Evolutionary conservation across 2,329 filamentous ascomycete genomes (phyloP).

Genomic region (Trichoderma polysporum): DNA sequence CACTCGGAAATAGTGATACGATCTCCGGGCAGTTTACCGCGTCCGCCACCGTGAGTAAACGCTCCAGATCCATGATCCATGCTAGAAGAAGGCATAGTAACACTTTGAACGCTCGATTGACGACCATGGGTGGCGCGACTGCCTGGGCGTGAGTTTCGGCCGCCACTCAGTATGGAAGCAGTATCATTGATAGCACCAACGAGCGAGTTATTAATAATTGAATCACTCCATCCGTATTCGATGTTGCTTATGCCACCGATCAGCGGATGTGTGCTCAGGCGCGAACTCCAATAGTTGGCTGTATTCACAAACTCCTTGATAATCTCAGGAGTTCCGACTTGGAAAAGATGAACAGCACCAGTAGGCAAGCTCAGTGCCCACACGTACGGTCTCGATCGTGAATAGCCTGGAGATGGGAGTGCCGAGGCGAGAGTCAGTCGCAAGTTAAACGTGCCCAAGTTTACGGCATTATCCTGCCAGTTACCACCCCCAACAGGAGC

Average conservation of each 20-base stretch:
- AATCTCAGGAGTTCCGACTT: conserved; percentile 93
- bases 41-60: conserved; percentile 50
- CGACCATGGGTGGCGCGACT: conserved; percentile 46
- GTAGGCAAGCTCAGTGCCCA: conserved; percentile 91
- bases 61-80: conserved; percentile 60
- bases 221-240: conserved; percentile 94
- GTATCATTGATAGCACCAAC: conserved; percentile 53
- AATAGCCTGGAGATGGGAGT: conserved; percentile 89
- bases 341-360: conserved; percentile 96
- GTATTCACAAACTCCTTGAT: conserved; percentile 91
- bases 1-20: conserved; percentile 82
- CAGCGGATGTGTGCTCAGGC: conserved; percentile 89
- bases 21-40: conserved; percentile 75
- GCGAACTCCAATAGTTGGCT: conserved; percentile 96
- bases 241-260: conserved; percentile 93
- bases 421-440: conserved; percentile 89
- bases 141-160: conserved; percentile 47
- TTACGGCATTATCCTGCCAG: conserved; percentile 96
- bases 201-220: conserved; percentile 65
- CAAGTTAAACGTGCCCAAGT: conserved; percentile 80
- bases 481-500: conserved; percentile 89
- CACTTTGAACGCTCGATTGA: conserved; percentile 49
- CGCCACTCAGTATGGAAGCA: conserved; percentile 32
- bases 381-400: conserved; percentile 83
- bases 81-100: conserved; percentile 55